phyloP scores from a whole-genome alignment of 2,329 filamentous ascomycete species.

The Plectosphaerella sp. region DNA sequence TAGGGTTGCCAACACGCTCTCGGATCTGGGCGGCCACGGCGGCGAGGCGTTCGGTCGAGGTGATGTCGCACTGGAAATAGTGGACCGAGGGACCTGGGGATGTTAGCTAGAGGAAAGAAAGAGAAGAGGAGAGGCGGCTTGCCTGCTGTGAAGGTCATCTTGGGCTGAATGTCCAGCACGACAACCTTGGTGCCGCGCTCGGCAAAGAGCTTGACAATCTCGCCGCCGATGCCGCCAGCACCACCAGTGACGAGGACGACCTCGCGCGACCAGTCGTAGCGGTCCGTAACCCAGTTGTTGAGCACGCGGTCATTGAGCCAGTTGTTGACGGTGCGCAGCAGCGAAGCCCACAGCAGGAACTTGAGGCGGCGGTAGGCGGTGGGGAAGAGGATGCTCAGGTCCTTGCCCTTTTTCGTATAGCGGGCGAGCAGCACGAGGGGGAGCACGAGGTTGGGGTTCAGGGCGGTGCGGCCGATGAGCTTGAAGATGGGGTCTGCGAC shows the following conservation, averaged over 20 bases:
- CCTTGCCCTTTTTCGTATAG: constrained; percentile 58
- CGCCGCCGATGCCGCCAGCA: constrained; percentile 66
- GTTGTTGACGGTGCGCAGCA: constrained; percentile 41
- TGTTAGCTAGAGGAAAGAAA: neutral
- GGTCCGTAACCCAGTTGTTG: constrained; percentile 47
- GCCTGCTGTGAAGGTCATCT: constrained; percentile 47
- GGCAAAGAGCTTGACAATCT: constrained; percentile 61
- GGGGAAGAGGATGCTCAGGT: constrained; percentile 48
- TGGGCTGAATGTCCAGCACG: constrained; percentile 63
- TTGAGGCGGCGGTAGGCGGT: constrained; percentile 47
- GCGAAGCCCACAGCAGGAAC: constrained; percentile 45
- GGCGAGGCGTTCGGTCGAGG: constrained; percentile 49
- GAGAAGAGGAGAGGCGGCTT: constrained; percentile 14
- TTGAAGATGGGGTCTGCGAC: constrained; percentile 55
- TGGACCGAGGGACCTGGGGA: constrained; percentile 45
- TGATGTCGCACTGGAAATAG: constrained; percentile 68
- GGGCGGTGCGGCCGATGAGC: constrained; percentile 53
- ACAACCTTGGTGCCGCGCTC: constrained; percentile 62
- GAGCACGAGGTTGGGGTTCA: constrained; percentile 62
- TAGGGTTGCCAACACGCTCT: constrained; percentile 56
- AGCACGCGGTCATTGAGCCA: constrained; percentile 45
- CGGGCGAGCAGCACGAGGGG: constrained; percentile 59
- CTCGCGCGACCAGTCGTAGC: constrained; percentile 64
- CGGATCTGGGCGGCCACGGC: constrained; percentile 49
- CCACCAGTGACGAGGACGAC: constrained; percentile 73